A percentile compares a stretch with the other conserved stretches of the same genome.
Evolutionary conservation across 2,329 filamentous ascomycete species (phyloP).

Genomic region (Septoria linicola): DNA sequence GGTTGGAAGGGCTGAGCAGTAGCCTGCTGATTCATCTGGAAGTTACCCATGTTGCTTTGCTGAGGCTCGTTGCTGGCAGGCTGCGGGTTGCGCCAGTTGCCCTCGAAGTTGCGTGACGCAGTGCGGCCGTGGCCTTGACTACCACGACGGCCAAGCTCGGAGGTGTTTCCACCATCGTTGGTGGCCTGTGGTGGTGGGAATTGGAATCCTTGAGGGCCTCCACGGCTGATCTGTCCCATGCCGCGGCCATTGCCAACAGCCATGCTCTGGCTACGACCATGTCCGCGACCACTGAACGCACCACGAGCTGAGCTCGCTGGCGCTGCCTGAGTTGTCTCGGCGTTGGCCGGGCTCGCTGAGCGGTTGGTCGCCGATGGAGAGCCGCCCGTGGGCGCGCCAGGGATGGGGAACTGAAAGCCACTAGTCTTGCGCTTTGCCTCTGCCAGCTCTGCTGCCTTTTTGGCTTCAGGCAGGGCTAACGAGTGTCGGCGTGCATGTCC

Average conservation of each 20-base stretch:
- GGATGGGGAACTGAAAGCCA: slow-evolving; percentile 89
- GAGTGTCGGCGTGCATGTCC: slow-evolving; percentile 95
- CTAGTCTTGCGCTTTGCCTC: slow-evolving; percentile 95
- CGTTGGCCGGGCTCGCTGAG: slow-evolving; percentile 56
- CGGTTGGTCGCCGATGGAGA: slow-evolving; percentile 51
- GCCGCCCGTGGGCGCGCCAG: slow-evolving; percentile 59
- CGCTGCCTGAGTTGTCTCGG: slow-evolving; percentile 26
- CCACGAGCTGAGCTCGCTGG: slow-evolving; percentile 35
- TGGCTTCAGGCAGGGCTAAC: slow-evolving; percentile 88
- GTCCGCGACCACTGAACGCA: slow-evolving; percentile 46
- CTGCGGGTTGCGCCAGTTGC: slow-evolving; percentile 89
- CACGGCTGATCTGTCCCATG: slow-evolving; percentile 56
- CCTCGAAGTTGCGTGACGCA: slow-evolving; percentile 90
- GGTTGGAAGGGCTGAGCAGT: slow-evolving; percentile 80
- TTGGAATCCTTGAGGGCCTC: slow-evolving; percentile 68
- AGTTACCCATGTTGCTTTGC: slow-evolving; percentile 57
- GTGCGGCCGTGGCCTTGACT: slow-evolving; percentile 77
- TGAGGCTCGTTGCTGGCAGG: slow-evolving; percentile 48
- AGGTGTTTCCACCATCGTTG: slow-evolving; percentile 51
- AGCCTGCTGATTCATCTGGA: slow-evolving; percentile 68
- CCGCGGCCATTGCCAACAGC: slow-evolving; percentile 70
- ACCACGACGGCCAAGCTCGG: slow-evolving; percentile 73
- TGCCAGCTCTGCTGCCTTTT: slow-evolving; percentile 93
- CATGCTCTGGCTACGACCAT: slow-evolving; percentile 84
- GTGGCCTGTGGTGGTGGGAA: slow-evolving; percentile 55